Percentiles rank a stretch among this genome's conserved stretches.
These are phyloP conservation scores for Cairneyella variabilis DNA, from an alignment of 495 filamentous ascomycete genomes.

Conservation along the genomic window DNA sequence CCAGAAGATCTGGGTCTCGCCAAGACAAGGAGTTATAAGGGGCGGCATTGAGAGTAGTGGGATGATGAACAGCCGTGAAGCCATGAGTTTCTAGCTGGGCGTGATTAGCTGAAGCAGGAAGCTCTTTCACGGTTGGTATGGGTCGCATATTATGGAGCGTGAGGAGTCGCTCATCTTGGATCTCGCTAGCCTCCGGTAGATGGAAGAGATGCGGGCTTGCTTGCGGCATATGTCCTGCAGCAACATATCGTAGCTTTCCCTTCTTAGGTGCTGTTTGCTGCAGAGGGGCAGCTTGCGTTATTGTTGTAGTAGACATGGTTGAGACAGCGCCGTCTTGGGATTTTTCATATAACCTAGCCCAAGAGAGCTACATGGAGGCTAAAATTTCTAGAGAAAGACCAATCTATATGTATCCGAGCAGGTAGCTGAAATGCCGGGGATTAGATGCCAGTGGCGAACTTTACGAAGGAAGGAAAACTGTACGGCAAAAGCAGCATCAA, in stretches of 20 bases:
- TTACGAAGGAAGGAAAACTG: no score
- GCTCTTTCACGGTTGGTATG: not conserved
- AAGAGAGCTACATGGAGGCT: no score
- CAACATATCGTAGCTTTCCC: conserved; percentile 6
- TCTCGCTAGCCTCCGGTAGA: not conserved
- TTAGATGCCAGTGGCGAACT: no score
- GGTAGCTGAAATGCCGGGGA: no score
- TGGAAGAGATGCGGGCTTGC: conserved; percentile 10
- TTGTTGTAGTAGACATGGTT: no score
- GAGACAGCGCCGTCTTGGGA: no score
- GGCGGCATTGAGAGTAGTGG: conserved; percentile 2
- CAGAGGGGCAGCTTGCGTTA: no score
- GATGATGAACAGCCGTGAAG: conserved; percentile 12
- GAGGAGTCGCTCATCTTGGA: not conserved
- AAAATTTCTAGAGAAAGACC: no score
- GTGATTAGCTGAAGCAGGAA: not conserved
- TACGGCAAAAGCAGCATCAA: no score
- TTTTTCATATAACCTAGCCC: no score
- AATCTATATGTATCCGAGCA: no score
- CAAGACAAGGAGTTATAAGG: conserved; percentile 6
- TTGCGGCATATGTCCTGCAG: conserved; percentile 9
- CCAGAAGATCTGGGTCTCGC: conserved; percentile 9
- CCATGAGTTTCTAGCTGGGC: conserved; percentile 3
- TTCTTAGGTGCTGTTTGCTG: not conserved
- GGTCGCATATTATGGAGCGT: not conserved